Evolutionary conservation across 371 early-diverging fungal genomes (phyloP), one percentile per base, ranked within the genome.

Genomic region (Vairimorpha necatrix): DNA sequence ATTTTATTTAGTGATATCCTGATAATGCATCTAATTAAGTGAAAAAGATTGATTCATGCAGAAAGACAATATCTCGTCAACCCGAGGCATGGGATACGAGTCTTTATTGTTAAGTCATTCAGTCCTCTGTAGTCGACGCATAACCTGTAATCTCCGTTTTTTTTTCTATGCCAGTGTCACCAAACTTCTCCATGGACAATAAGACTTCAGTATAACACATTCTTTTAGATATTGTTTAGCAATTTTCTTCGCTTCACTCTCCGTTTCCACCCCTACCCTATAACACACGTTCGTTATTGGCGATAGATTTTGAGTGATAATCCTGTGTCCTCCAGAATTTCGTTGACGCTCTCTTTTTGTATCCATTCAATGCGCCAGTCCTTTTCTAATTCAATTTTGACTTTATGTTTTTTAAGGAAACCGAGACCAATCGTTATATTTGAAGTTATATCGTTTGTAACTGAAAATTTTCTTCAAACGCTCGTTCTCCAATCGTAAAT

Each of bases 1-100:
- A 1, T 65, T 0, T 67, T 16, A 86, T 71, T 66, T 88, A 86
- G 80, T 84, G 83, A 73, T 82, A 88, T 0, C 87, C 87, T 9
- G 62, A 53, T 0, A 79, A 66, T 6, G 81, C 67, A 77, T 88
- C 88, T 22, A 87, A 63, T 0, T 71, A 74, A 0, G 83, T 72
- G 69, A 86, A 87, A 2, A 56, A 48, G 0, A 33, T 58, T 0
- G 84, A 72, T 13, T 74, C 78, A n/a, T 65, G 69, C 0, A 87
- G 67, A 0, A 73, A 50, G 50, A 65, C 28, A 1, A 75, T 26
- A 53, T 30, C 14, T 75, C 75, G n/a, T n/a, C n/a, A n/a, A n/a
- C 61, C 16, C 34, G 34, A 3, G 75, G 75, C 18, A 67, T 50
- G 7, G 67, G 69, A 28, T 54, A 75, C 18, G 32, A 13, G 32